Evolutionary conservation across 805 yeast species (phyloP), one percentile per base, ranked within the genome.

Genomic region (Wickerhamiella occidentalis): DNA sequence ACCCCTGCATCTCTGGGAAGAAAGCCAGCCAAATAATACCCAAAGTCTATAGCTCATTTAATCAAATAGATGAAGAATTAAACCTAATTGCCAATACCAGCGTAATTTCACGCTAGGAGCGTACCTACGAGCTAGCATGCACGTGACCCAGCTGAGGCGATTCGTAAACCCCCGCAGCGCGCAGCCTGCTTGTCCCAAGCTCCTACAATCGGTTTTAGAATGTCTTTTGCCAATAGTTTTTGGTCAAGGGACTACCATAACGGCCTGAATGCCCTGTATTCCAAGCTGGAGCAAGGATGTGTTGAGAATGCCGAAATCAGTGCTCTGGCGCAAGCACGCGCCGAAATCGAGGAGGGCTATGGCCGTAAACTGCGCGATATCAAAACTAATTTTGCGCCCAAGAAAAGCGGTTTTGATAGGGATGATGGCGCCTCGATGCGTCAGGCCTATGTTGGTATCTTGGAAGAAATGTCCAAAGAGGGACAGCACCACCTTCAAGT

Each of bases 291-390:
- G 19, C 64, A 64, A 55, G 92, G 94, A 0, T 70, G 81, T 49
- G 70, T 68, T 28, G 94, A 85, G 62, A 81, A 83, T 61, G 78
- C 76, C 28, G 82, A 82, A 60, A 79, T 81, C 55, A 69, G 82
- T 13, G 73, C 73, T 18, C 63, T 85, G 40, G 82, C 84, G 58
- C 72, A 76, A 26, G 73, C 79, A 17, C 66, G 92, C 54, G 82
- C 83, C 76, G 87, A 81, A 15, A 77, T 75, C 61, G 95, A 85
- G 61, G 72, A 71, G 18, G 63, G 69, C 1, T 82, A 82, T 57
- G 94, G 94, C 1, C 64, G 66, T 26, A 74, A 73, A 41, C 66
- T 85, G 42, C 63, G 66, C 33, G 65, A 68, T 2, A 61, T 76
- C 9, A 68, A 68, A 2, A 56, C 53, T 9, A 60, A 61, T 28